Evolutionary conservation across 176 grass and related monocot genomes (phyloP).

Genomic region (Eragrostis nindensis): DNA sequence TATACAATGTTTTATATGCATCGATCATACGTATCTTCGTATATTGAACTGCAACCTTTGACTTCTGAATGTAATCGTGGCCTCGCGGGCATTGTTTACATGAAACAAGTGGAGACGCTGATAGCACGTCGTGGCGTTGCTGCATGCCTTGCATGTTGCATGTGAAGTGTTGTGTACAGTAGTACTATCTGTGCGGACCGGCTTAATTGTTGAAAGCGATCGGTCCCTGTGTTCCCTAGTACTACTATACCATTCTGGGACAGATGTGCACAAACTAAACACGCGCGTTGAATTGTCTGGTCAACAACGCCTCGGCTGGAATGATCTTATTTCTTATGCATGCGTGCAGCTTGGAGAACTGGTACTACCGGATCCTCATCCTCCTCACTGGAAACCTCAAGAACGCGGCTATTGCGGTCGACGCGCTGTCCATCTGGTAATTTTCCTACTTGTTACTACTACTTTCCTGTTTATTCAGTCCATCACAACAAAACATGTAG

Average conservation of each 20-base stretch:
- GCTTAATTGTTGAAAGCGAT: background rate
- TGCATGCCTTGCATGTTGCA: background rate
- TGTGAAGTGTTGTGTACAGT: background rate
- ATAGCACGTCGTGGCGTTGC: background rate
- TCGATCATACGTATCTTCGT: background rate
- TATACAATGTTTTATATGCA: too few species aligned
- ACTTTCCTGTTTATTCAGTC: background rate
- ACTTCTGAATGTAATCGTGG: background rate
- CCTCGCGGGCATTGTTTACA: background rate
- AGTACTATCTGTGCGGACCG: background rate
- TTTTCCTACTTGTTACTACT: background rate
- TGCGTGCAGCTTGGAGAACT: slow-evolving; percentile 80
- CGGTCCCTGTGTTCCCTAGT: background rate
- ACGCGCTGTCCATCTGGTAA: slow-evolving; percentile 92
- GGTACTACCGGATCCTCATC: slow-evolving; percentile 92
- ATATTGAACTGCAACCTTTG: background rate
- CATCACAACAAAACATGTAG: background rate
- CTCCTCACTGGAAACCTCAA: slow-evolving; percentile 77
- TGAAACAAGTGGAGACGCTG: background rate
- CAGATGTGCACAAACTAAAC: background rate
- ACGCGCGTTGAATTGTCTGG: background rate
- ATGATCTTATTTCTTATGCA: background rate
- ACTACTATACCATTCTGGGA: background rate
- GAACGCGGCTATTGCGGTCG: slow-evolving; percentile 82
- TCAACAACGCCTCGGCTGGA: background rate